Conservation (phyloP, 257 asterid genomes). For the Hygrophila difformis region DNA sequence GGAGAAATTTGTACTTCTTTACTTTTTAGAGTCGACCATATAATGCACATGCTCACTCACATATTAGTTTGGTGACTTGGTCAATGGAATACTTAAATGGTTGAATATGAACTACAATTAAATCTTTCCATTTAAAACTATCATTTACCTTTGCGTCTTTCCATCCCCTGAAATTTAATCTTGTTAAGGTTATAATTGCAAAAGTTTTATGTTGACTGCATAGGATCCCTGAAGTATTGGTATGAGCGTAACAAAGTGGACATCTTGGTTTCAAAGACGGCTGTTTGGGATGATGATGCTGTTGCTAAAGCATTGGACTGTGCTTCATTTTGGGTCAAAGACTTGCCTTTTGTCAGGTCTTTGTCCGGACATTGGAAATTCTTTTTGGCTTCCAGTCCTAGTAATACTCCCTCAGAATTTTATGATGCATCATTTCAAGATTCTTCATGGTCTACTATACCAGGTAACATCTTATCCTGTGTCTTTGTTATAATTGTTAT, state of each 20-base stretch:
- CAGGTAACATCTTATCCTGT: conserved; percentile 39
- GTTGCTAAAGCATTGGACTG: conserved; percentile 70
- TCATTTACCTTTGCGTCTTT: too few relatives aligned
- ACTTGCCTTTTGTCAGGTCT: conserved; percentile 73
- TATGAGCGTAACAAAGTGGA: conserved; percentile 76
- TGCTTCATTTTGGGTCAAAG: conserved; percentile 83
- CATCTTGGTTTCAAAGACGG: conserved; percentile 45
- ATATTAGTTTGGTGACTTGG: not conserved
- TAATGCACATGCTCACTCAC: not conserved
- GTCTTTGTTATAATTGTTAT: too few relatives aligned
- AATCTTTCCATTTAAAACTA: too few relatives aligned
- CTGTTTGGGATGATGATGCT: conserved; percentile 87
- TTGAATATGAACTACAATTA: not conserved
- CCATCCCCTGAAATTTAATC: too few relatives aligned
- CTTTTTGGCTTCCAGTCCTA: conserved; percentile 56
- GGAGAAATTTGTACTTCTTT: not conserved
- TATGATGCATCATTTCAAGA: conserved; percentile 55
- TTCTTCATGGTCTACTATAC: conserved; percentile 71
- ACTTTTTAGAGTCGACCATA: not conserved
- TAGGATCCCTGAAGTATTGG: conserved; percentile 92
- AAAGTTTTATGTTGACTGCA: conserved; percentile 13
- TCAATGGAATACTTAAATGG: not conserved
- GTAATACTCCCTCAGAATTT: conserved; percentile 45
- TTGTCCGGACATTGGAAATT: conserved; percentile 87
- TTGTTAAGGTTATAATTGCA: conserved; percentile 5